Percentiles rank a stretch among this genome's conserved stretches.
These are phyloP conservation scores for Amylostereum areolatum DNA, from an alignment of 1,284 basidiomycete genomes.

Conservation along the genomic window DNA sequence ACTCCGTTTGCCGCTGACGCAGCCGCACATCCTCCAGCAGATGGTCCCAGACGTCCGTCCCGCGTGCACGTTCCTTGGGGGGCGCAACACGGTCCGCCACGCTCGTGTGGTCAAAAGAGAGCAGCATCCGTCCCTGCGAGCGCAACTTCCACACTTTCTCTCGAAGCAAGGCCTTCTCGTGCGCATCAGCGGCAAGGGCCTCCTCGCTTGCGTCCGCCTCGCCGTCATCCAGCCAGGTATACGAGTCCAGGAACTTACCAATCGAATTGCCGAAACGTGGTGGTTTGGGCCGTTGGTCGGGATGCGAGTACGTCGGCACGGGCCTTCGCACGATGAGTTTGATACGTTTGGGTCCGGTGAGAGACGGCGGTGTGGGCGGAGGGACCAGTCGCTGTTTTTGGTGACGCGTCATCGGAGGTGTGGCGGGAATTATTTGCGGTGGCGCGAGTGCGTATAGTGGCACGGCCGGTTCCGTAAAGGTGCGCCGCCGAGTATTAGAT, in stretches of 20 bases:
- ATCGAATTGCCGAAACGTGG: slow-evolving; percentile 52
- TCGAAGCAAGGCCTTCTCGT: slow-evolving; percentile 44
- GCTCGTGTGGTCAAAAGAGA: slow-evolving; percentile 9
- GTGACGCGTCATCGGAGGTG: too few species aligned
- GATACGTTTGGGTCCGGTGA: slow-evolving; percentile 39
- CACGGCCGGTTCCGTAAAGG: too few species aligned
- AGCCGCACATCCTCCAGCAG: slow-evolving; percentile 41
- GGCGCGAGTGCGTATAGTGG: too few species aligned
- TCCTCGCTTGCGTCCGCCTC: slow-evolving; percentile 33
- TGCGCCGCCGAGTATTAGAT: too few species aligned
- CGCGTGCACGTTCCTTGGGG: slow-evolving; percentile 11
- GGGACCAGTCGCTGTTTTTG: slow-evolving; percentile 9
- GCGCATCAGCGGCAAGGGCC: slow-evolving; percentile 37
- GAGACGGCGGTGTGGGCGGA: slow-evolving; percentile 15
- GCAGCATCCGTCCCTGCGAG: slow-evolving; percentile 28
- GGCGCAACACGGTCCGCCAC: slow-evolving; percentile 3
- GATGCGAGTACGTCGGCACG: slow-evolving; percentile 56
- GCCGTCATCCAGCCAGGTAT: slow-evolving; percentile 41
- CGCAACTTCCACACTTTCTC: slow-evolving; percentile 48
- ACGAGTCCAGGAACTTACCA: slow-evolving; percentile 54
- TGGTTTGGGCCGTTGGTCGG: slow-evolving; percentile 54
- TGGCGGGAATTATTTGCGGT: too few species aligned
- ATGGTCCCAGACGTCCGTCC: slow-evolving; percentile 46
- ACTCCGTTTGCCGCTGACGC: slow-evolving; percentile 31
- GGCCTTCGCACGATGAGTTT: slow-evolving; percentile 66